Evolutionary conservation across 257 asterid genomes (phyloP).

Genomic region (Rehmannia glutinosa): DNA sequence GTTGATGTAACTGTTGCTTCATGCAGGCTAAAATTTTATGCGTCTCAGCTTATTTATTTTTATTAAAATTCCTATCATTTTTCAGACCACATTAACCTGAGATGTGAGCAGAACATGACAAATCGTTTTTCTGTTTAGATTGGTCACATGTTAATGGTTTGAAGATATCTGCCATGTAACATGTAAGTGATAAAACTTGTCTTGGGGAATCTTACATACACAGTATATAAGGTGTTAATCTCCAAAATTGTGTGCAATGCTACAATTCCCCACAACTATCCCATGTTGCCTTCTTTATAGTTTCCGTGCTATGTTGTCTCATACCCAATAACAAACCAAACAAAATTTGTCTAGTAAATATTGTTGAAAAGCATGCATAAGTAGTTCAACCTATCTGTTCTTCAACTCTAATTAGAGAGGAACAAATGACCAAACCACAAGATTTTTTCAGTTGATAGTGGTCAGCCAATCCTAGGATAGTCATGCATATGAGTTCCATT

Average conservation of each 20-base stretch:
- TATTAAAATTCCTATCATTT: background rate
- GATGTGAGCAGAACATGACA: background rate
- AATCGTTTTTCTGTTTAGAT: background rate
- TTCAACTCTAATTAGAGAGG: background rate
- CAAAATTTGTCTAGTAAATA: background rate
- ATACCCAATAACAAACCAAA: background rate
- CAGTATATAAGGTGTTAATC: background rate
- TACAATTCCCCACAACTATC: background rate
- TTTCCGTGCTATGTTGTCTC: background rate
- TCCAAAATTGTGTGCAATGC: background rate
- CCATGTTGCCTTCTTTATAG: background rate
- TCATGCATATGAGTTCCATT: conserved; percentile 2
- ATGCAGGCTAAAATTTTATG: background rate
- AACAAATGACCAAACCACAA: background rate
- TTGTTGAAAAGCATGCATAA: background rate
- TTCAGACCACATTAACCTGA: background rate
- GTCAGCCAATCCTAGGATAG: background rate
- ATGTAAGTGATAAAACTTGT: background rate
- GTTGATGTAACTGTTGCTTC: conserved; percentile 7
- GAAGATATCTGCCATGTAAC: background rate
- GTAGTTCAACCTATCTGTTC: background rate
- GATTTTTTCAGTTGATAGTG: conserved; percentile 13
- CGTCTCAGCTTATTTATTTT: background rate
- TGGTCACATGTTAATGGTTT: conserved; percentile 6
- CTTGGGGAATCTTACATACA: background rate